Percentiles rank a stretch among this genome's conserved stretches.
Evolutionary conservation across 805 yeast genomes (phyloP).

Genomic region (Ogataea naganishii): DNA sequence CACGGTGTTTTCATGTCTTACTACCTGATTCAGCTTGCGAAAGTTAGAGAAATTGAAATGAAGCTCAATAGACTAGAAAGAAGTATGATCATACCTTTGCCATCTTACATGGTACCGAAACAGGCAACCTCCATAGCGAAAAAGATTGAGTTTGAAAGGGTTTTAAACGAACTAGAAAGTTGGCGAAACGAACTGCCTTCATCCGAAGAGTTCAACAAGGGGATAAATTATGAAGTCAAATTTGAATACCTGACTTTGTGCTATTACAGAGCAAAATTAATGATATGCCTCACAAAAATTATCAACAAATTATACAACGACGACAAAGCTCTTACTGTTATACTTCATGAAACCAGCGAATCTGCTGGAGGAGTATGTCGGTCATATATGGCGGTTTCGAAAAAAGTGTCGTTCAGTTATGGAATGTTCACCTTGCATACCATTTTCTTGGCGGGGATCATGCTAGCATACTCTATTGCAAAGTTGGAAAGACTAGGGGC

Average conservation of each 20-base stretch:
- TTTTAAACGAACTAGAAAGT: slow-evolving; percentile 5
- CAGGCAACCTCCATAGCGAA: background rate
- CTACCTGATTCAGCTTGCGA: slow-evolving; percentile 9
- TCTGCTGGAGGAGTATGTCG: slow-evolving; percentile 12
- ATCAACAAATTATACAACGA: slow-evolving; percentile 4
- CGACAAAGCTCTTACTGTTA: slow-evolving; percentile 1
- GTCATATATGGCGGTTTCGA: slow-evolving; percentile 7
- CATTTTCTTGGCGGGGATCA: slow-evolving; percentile 9
- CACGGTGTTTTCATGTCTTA: slow-evolving; percentile 5
- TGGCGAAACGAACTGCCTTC: slow-evolving; percentile 7
- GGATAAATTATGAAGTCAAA: slow-evolving; percentile 7
- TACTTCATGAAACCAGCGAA: slow-evolving; percentile 6
- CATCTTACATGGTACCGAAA: background rate
- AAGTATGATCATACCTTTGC: slow-evolving; percentile 5
- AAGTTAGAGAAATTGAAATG: slow-evolving; percentile 7
- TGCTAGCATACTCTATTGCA: slow-evolving; percentile 9
- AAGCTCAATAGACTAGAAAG: slow-evolving; percentile 7
- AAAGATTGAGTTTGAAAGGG: slow-evolving; percentile 2
- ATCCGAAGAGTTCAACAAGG: slow-evolving; percentile 6
- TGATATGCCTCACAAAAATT: slow-evolving; percentile 7
- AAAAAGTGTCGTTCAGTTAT: slow-evolving; percentile 8
- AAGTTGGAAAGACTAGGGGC: slow-evolving; percentile 5
- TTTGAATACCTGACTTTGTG: slow-evolving; percentile 9
- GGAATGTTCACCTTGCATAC: slow-evolving; percentile 12
- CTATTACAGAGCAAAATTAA: slow-evolving; percentile 9